Conservation (phyloP, 2,329 filamentous ascomycete genomes). For the Pseudogymnoascus sp. region DNA sequence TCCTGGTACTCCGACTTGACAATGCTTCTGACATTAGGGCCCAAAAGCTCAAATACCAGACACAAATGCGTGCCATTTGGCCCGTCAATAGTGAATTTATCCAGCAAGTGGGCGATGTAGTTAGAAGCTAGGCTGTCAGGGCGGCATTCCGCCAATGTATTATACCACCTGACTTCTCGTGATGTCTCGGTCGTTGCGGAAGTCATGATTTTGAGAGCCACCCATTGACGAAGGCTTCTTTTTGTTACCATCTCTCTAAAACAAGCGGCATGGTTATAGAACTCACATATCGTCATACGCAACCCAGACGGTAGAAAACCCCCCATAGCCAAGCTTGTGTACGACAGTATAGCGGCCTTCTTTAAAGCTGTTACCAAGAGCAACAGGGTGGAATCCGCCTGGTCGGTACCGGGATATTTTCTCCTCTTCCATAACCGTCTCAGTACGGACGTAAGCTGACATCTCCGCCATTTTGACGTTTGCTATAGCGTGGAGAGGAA, state of each 20-base stretch:
- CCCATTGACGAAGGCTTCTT: background rate
- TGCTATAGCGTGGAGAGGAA: background rate
- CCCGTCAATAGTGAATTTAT: constrained; percentile 28
- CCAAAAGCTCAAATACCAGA: constrained; percentile 30
- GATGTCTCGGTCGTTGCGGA: background rate
- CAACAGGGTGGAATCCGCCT: constrained; percentile 23
- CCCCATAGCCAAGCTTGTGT: constrained; percentile 23
- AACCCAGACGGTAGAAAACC: constrained; percentile 24
- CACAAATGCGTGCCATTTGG: constrained; percentile 31
- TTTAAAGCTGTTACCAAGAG: constrained; percentile 19
- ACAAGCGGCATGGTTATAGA: background rate
- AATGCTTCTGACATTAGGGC: constrained; percentile 26
- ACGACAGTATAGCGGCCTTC: constrained; percentile 19
- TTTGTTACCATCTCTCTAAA: background rate
- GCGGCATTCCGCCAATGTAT: background rate
- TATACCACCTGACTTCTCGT: background rate
- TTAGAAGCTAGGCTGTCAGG: constrained; percentile 19
- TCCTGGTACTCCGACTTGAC: constrained; percentile 19
- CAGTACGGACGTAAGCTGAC: background rate
- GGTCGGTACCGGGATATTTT: constrained; percentile 11
- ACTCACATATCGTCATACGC: constrained; percentile 16
- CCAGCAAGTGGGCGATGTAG: constrained; percentile 26
- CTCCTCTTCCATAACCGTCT: background rate
- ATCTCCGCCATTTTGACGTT: background rate
- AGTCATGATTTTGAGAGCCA: constrained; percentile 10